These are phyloP conservation scores for Xylariaceae sp. DNA, from an alignment of 2,329 filamentous ascomycete species.

Conservation along the genomic window DNA sequence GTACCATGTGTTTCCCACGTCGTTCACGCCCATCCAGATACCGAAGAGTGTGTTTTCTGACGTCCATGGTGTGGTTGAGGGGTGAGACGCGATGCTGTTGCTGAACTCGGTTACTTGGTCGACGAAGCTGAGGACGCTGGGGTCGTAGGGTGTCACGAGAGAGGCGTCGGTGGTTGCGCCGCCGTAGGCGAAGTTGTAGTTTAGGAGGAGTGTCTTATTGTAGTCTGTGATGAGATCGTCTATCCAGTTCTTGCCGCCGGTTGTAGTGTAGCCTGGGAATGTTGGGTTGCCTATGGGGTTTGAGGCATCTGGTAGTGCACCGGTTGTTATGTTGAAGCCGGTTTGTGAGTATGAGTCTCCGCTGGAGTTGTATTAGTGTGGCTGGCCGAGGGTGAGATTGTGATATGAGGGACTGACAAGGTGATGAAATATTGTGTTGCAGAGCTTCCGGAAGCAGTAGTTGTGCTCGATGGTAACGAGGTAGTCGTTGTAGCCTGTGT, in stretches of 20 bases:
- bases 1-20: neutral
- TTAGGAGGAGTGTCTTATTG: neutral
- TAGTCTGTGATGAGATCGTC: neutral
- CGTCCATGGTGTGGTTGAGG: neutral
- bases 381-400: neutral
- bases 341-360: neutral
- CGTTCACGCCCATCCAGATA: neutral
- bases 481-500: neutral
- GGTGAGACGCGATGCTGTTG: neutral
- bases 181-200: slow-evolving; percentile 1
- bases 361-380: neutral
- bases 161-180: neutral
- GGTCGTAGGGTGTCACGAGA: neutral
- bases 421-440: neutral
- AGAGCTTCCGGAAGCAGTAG: neutral
- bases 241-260: neutral
- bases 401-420: neutral
- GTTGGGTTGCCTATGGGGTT: neutral
- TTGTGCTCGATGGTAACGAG: neutral
- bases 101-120: neutral
- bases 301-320: neutral
- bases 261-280: neutral
- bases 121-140: neutral
- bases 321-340: neutral
- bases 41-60: neutral